Evolutionary conservation across 2,329 filamentous ascomycete species (phyloP), one percentile per base, ranked within the genome.

Genomic region (Myriosclerotinia curreyana): DNA sequence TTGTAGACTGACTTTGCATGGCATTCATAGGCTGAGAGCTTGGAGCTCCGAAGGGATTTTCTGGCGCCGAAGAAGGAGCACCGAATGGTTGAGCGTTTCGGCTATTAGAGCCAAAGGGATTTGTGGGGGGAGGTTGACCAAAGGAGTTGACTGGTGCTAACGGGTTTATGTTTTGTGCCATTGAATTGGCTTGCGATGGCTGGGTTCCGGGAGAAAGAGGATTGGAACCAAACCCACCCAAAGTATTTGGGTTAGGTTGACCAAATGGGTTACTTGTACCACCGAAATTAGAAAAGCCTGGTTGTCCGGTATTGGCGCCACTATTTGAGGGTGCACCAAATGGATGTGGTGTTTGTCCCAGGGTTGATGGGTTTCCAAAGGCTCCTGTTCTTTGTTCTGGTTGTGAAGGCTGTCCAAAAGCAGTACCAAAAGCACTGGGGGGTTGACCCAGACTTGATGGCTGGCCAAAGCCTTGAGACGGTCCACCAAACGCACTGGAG

Each of bases 41-140:
- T 53, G 38, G 31, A 56, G 59, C 60, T 3, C 53, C 60, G 34
- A 67, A 67, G 3, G 64, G 64, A 49, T 64, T 66, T 17, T 70
- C 25, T 9, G 53, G 40, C 48, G 40, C 49, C 2, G 54, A 22
- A 11, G 64, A 42, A 44, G 51, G 53, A 22, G 60, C 48, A 22
- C 75, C 77, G 68, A 85, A 84, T 2, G 82, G 75, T 70, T 76
- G 81, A 69, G 69, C 64, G 17, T 1, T 42, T 8, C 44, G 46
- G 36, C 42, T 50, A 50, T 49, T 58, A 34, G 52, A 20, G 17
- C 38, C 28, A 56, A 63, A 63, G 14, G 61, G 61, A 14, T 63
- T 63, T 67, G 22, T 71, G 55, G 76, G 83, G 2, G 82, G 75
- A 49, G 74, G 72, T 65, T 78, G 75, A 22, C 77, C 76, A 66